Conservation (phyloP, 2,329 filamentous ascomycete species). For the Trichothecium roseum region DNA sequence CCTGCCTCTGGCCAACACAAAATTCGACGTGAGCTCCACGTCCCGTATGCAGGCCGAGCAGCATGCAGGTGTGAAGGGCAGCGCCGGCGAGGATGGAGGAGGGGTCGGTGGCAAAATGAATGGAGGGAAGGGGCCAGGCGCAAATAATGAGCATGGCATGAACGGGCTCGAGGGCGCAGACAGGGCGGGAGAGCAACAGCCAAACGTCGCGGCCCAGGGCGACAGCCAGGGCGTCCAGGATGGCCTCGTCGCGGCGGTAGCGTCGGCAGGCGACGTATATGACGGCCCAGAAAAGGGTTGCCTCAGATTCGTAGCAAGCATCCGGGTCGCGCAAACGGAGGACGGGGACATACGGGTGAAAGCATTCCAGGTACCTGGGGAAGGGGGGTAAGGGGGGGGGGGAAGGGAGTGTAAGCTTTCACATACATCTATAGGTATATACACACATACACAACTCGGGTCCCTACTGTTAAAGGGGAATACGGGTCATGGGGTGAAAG, state of each 20-base stretch:
- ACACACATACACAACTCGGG: too few species aligned
- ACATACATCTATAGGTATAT: too few species aligned
- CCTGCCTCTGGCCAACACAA: slow-evolving; percentile 29
- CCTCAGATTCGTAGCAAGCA: slow-evolving; percentile 34
- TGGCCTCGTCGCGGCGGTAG: slow-evolving; percentile 30
- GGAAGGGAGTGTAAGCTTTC: too few species aligned
- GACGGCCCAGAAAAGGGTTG: slow-evolving; percentile 45
- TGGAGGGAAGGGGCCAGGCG: slow-evolving; percentile 39
- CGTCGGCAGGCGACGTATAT: slow-evolving; percentile 38
- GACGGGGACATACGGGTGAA: slow-evolving; percentile 42
- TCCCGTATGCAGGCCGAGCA: slow-evolving; percentile 42
- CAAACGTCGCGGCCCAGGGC: slow-evolving; percentile 37
- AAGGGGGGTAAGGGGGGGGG: too few species aligned
- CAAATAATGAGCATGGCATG: slow-evolving; percentile 41
- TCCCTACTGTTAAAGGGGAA: too few species aligned
- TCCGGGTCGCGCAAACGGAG: slow-evolving; percentile 39
- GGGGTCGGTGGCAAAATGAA: slow-evolving; percentile 41
- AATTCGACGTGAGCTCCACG: slow-evolving; percentile 39
- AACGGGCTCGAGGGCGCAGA: slow-evolving; percentile 35
- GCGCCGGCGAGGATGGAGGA: slow-evolving; percentile 35
- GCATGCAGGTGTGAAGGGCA: slow-evolving; percentile 34
- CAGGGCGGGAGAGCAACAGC: slow-evolving; percentile 28
- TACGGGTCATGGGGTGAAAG: too few species aligned
- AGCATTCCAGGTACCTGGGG: slow-evolving; percentile 39
- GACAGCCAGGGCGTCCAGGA: slow-evolving; percentile 33